A percentile compares a stretch with the other conserved stretches of the same genome.
These are phyloP conservation scores for Anaeromyces robustus DNA, from an alignment of 192 early-diverging fungal species.

Conservation along the genomic window DNA sequence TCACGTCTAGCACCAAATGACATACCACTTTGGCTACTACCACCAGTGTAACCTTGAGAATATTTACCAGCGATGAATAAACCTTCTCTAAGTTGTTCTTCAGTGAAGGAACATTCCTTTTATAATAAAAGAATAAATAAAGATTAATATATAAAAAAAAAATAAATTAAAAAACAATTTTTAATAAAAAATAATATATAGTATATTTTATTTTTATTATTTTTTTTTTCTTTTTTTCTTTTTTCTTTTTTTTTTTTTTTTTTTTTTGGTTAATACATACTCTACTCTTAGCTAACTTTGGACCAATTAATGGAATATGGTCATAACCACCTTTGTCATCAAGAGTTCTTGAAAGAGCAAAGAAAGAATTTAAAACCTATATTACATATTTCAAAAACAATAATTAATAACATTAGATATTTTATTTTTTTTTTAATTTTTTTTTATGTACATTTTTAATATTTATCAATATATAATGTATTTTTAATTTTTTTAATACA, in stretches of 20 bases:
- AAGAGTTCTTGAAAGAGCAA: not conserved
- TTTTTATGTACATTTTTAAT: too few species aligned
- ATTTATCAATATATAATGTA: too few species aligned
- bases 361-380: not conserved
- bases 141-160: too few species aligned
- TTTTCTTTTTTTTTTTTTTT: too few species aligned
- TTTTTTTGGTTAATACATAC: not conserved
- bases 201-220: too few species aligned
- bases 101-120: not conserved
- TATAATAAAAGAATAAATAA: too few species aligned
- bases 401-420: not conserved
- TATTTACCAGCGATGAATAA: not conserved
- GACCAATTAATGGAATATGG: not conserved
- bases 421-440: not conserved
- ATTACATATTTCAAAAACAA: not conserved
- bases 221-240: too few species aligned
- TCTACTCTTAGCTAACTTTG: not conserved
- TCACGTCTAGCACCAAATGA: slow-evolving; percentile 11
- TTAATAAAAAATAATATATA: too few species aligned
- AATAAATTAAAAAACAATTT: too few species aligned
- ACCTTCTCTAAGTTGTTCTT: not conserved
- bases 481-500: too few species aligned
- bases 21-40: slow-evolving; percentile 10
- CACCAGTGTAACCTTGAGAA: not conserved
- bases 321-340: not conserved